A percentile compares a stretch with the other conserved stretches of the same genome.
phyloP scores from a whole-genome alignment of 2,329 filamentous ascomycete genomes.

The Ophiostoma himal-ulmi region DNA sequence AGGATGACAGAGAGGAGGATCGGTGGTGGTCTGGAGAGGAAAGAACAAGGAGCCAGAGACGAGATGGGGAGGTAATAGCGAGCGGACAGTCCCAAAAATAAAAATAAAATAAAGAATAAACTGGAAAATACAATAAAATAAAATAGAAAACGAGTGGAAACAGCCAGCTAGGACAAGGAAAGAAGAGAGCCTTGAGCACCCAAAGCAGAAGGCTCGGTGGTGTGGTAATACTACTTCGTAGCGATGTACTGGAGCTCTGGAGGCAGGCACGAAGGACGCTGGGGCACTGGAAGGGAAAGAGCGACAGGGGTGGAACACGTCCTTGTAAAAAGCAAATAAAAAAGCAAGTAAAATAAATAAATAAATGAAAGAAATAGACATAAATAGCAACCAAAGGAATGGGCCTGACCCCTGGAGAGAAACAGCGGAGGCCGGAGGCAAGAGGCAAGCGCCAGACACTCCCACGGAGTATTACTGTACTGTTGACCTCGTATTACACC shows the following conservation, averaged over 20 bases:
- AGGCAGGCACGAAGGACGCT: background rate
- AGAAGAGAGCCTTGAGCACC: background rate
- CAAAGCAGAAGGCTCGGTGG: constrained; percentile 1
- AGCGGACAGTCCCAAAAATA: constrained; percentile 10
- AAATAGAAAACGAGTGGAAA: background rate
- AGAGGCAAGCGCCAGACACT: background rate
- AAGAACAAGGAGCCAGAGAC: constrained; percentile 6
- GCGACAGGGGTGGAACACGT: constrained; percentile 11
- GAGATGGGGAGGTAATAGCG: constrained; percentile 10
- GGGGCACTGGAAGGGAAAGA: background rate
- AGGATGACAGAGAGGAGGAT: background rate
- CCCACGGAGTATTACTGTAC: background rate
- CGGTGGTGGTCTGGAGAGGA: background rate
- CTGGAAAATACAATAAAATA: background rate
- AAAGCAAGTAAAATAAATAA: background rate
- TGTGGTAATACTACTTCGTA: background rate
- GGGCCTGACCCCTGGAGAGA: background rate
- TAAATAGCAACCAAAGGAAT: background rate
- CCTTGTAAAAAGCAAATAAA: background rate
- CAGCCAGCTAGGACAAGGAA: background rate
- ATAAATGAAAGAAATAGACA: background rate
- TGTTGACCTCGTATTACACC: background rate
- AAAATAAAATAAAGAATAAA: constrained; percentile 13
- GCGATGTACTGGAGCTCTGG: background rate
- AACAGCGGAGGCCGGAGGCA: background rate